Evolutionary conservation across 305 asterid genomes (phyloP).

Genomic region (Striga hermonthica): DNA sequence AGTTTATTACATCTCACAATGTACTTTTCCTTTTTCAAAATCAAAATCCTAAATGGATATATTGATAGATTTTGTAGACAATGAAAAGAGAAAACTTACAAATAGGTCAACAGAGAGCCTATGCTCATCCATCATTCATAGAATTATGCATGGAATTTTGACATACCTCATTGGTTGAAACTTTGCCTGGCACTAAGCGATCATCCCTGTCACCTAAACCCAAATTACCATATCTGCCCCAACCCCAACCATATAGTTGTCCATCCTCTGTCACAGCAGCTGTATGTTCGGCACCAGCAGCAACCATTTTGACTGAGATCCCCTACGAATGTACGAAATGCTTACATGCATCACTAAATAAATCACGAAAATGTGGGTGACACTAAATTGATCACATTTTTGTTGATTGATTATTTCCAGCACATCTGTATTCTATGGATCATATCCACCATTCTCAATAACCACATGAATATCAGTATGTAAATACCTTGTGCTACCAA

Average conservation of each 20-base stretch:
- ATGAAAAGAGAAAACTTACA: neutral
- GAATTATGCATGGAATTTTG: neutral
- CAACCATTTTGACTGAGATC: conserved; percentile 82
- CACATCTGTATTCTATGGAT: neutral
- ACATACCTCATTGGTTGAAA: conserved; percentile 60
- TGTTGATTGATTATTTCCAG: neutral
- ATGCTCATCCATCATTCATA: neutral
- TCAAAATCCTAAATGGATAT: too few relatives aligned
- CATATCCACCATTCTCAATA: conserved; percentile 4
- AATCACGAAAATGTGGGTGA: neutral
- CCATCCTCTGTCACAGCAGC: conserved; percentile 98
- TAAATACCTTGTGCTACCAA: conserved; percentile 4
- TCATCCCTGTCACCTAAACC: conserved; percentile 93
- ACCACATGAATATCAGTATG: conserved; percentile 5
- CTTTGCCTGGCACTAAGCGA: conserved; percentile 77
- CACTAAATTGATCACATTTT: conserved; percentile 6
- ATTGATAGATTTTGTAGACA: too few relatives aligned
- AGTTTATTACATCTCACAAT: neutral
- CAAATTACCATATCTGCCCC: conserved; percentile 97
- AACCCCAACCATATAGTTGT: conserved; percentile 97
- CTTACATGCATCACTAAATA: conserved; percentile 12
- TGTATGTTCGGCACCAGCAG: conserved; percentile 99
- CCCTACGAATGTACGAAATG: conserved; percentile 48
- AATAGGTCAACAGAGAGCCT: neutral
- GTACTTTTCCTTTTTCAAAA: too few relatives aligned